Conservation (phyloP, 306 rosid species). For the Potentilla sterilis region DNA sequence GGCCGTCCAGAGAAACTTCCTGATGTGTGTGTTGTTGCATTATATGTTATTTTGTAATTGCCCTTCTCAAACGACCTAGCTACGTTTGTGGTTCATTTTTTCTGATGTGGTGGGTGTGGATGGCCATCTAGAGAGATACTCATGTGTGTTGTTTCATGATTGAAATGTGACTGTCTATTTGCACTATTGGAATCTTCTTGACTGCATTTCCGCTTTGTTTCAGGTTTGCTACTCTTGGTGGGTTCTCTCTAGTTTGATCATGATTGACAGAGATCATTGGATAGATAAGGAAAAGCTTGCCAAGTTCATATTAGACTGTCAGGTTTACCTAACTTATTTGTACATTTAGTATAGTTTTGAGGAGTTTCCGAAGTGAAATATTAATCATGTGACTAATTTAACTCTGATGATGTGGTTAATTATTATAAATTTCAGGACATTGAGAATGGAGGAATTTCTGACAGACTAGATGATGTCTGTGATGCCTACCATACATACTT, state of each 20-base stretch:
- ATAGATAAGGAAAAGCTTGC: conserved; percentile 76
- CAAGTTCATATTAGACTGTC: conserved; percentile 82
- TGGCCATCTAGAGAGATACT: background rate
- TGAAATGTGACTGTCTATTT: background rate
- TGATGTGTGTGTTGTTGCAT: conserved; percentile 46
- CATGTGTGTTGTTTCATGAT: background rate
- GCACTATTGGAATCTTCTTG: conserved; percentile 19
- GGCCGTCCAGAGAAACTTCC: conserved; percentile 93
- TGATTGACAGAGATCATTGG: conserved; percentile 94
- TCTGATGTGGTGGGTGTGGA: background rate
- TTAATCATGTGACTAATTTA: conserved; percentile 1
- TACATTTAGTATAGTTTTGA: conserved; percentile 13
- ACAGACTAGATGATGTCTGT: conserved; percentile 90
- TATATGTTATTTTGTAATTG: background rate
- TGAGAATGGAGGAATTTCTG: conserved; percentile 91
- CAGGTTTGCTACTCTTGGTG: conserved; percentile 97
- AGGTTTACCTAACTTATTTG: conserved; percentile 34
- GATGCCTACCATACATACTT: conserved; percentile 87
- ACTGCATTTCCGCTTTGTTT: conserved; percentile 13
- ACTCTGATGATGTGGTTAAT: conserved; percentile 24
- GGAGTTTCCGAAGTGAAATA: conserved; percentile 7
- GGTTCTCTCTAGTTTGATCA: conserved; percentile 93
- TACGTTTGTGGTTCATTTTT: background rate
- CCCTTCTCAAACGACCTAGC: background rate
- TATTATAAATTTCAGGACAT: conserved; percentile 53